These are phyloP conservation scores for Colletotrichum scovillei DNA, from an alignment of 2,329 filamentous ascomycete genomes.

Conservation along the genomic window DNA sequence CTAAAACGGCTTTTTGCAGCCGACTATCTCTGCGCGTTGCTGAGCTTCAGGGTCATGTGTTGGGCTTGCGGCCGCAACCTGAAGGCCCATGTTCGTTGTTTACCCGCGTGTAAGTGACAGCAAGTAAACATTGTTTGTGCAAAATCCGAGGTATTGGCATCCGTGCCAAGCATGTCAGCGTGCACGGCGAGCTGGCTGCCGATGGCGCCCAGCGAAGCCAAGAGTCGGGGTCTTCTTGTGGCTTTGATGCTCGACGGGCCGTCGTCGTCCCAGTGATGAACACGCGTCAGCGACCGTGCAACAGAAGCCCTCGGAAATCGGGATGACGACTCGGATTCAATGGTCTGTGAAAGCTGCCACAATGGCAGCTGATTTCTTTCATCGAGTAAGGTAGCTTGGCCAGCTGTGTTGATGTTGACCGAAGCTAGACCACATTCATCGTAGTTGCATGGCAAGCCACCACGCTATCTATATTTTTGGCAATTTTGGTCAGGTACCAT, in stretches of 20 bases:
- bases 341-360: not conserved
- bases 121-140: not conserved
- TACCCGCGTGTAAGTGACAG: not conserved
- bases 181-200: not conserved
- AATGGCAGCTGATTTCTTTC: not conserved
- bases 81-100: no score
- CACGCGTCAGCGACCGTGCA: slow-evolving; percentile 9
- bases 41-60: not conserved
- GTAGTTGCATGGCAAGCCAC: not conserved
- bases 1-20: not conserved
- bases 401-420: not conserved
- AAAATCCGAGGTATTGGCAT: not conserved
- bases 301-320: not conserved
- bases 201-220: not conserved
- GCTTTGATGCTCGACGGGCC: not conserved
- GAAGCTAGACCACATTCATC: not conserved
- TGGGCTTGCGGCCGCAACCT: no score
- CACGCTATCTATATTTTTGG: not conserved
- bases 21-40: not conserved
- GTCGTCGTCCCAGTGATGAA: slow-evolving; percentile 12
- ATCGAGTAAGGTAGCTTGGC: not conserved
- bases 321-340: not conserved
- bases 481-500: not conserved
- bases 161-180: not conserved
- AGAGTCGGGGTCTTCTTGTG: not conserved